Evolutionary conservation across 495 filamentous ascomycete genomes (phyloP), one percentile per base, ranked within the genome.

Genomic region (Niebla homalea): DNA sequence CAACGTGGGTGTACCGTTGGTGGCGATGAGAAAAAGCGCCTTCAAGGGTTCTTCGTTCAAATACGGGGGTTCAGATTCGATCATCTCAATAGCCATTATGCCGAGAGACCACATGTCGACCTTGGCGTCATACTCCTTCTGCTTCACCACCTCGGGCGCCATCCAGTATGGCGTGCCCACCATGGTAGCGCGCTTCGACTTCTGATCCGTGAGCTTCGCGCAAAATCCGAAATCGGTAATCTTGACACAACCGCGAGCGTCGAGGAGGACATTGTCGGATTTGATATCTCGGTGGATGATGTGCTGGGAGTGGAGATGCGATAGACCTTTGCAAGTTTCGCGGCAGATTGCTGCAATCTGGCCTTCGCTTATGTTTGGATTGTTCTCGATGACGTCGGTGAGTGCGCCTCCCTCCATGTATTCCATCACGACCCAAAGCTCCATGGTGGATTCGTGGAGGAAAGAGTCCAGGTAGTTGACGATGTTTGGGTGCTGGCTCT

Each of bases 41-140:
- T 97, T 98, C 29, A 98, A 77, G 0, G 92, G 92, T 67, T 97
- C 90, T 66, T 97, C 92, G 66, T 96, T 97, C 22, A 97, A 77
- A 65, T 98, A 97, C 0, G 92, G 92, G 6, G 92, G 92, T 62
- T 98, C 92, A 11, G 85, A 90, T 67, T 98, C 93, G 61, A 98
- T 98, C 93, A 98, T 95, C 71, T 98, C 92, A 57, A 98, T 98
- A 37, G 92, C 90, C 92, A 97, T 98, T 70, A 98, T 98, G 58
- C 92, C 92, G 44, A 98, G 74, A 12, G 90, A 96, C 92, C 92
- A 97, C 58, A 96, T 95, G 61, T 98, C 92, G 49, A 97, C 92
- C 75, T 98, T 98, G 56, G 85, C 83, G 36, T 88, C 92, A 61
- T 98, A 98, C 64, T 95, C 89, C 72, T 95, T 95, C 65, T 96